Base-by-base conservation (phyloP, 2,329 filamentous ascomycete genomes). In the Colletotrichum cereale region DNA sequence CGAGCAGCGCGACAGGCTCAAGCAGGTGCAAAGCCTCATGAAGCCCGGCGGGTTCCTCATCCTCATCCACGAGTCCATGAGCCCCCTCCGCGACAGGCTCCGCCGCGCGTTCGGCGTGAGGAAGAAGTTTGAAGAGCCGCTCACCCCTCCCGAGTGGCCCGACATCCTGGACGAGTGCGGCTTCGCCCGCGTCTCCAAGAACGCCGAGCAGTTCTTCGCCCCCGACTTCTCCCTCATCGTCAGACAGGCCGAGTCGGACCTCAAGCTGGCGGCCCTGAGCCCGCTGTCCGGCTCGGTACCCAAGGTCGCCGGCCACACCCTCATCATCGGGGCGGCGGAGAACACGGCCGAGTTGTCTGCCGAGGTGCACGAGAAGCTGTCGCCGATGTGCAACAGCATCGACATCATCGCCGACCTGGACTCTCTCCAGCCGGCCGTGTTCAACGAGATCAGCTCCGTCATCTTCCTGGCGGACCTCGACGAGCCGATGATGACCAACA, bases 221-320 rank as follows among this genome's bases (percentile, higher is more conserved):
- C 73, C 77, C 0, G 82, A 82, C 1, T 81, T 79, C 53, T 78
- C 79, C 1, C 66, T 85, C n/a, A 79, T 77, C 26, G 76, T 85
- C 10, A 79, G 83, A 12, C 83, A 84, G 62, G 75, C 80, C 21
- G 74, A 76, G 21, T 77, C 73, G 1, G 60, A 62, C 18, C 65
- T 76, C 7, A 79, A 79, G 66, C 55, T 67, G 10, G 29, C 72
- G 7, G 42, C 31, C 42, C 75, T 56, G 66, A 66, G 26, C 72
- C 79, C 3, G 61, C 75, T 10, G 58, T 62, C 12, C 29, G 62
- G 52, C 47, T 21, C 18, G n/a, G 50, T 48, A 1, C 24, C 62
- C 5, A 40, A 31, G 14, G 40, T 79, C 2, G 64, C 74, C 2
- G 73, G 79, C 18, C 73, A 76, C 21, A 73, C 82, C 7, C 69